Conservation (phyloP, 345 rosid species). For the Punica granatum region DNA sequence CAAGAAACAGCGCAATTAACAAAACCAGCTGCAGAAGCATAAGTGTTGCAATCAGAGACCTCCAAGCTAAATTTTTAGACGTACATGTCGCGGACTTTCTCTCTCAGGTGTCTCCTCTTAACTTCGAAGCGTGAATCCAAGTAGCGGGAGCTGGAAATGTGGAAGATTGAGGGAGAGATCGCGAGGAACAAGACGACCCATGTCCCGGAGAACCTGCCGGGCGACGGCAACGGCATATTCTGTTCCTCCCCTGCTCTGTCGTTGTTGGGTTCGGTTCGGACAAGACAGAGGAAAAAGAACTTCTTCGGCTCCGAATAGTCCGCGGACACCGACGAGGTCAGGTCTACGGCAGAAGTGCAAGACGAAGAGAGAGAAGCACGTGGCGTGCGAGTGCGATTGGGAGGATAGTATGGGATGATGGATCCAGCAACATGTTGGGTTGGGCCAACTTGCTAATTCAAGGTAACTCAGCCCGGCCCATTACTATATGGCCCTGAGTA, state of each 20-base stretch:
- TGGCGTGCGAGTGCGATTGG: background rate
- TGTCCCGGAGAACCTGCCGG: constrained; percentile 10
- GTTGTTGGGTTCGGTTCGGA: background rate
- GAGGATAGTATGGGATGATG: too few species aligned
- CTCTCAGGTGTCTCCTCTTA: constrained; percentile 62
- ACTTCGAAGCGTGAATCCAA: constrained; percentile 41
- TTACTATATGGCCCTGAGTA: too few species aligned
- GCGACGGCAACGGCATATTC: background rate
- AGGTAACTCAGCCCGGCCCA: too few species aligned
- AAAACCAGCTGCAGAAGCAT: background rate
- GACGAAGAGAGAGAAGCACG: background rate
- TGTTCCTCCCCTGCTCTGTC: background rate
- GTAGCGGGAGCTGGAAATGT: constrained; percentile 25
- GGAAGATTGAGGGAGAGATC: constrained; percentile 25
- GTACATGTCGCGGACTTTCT: constrained; percentile 81
- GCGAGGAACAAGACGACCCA: constrained; percentile 41
- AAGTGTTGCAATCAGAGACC: background rate
- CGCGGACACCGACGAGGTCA: background rate
- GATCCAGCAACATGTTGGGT: too few species aligned
- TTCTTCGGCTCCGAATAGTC: background rate
- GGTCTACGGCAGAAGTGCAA: background rate
- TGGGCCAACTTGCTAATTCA: too few species aligned
- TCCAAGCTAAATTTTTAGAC: constrained; percentile 10
- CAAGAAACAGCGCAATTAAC: background rate
- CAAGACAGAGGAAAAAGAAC: background rate